Evolutionary conservation across 805 yeast species (phyloP), one percentile per base, ranked within the genome.

Genomic region (Suhomyces prunicola): DNA sequence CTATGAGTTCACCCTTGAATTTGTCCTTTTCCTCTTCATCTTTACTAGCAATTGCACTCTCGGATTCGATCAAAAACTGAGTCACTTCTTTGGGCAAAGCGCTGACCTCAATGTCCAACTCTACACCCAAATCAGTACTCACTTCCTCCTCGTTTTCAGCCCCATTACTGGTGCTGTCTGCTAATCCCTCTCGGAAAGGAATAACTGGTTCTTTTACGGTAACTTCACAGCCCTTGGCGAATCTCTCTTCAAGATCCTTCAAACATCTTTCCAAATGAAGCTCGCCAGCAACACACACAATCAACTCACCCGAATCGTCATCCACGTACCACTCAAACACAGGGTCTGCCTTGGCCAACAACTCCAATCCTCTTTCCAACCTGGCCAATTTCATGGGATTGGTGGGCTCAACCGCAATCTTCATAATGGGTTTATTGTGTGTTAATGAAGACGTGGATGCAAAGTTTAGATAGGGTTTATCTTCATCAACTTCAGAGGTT

Each of bases 201-300:
- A 94, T 96, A 22, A 88, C 93, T 0, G 99, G 98, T 62, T 90
- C 88, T 26, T 97, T 93, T 31, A 86, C 83, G 3, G 87, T 82
- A 9, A 94, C 85, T 48, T 90, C 97, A 60, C 91, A 83, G 10
- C 92, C 91, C 50, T 70, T 72, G 0, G 98, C 97, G 78, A 91
- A 94, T 60, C 98, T 77, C 62, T 90, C 97, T 51, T 81, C 84
- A 63, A 94, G 73, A 71, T 94, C 99, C 63, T 90, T 91, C 59
- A 94, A 69, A 69, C 99, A 94, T 64, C 99, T 81, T 64, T 94
- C 99, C 42, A 94, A 76, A 74, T 94, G 99, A 57, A 94, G 76
- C 69, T 94, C 99, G 48, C 99, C 99, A 8, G 99, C 97, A 8
- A 96, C 92, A 45, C 96, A 90, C 60, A 94, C 75, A 58, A 94